Percentiles rank a stretch among this genome's conserved stretches.
phyloP scores from a whole-genome alignment of 768 basidiomycete genomes.

The Lanmaoa rubissima region DNA sequence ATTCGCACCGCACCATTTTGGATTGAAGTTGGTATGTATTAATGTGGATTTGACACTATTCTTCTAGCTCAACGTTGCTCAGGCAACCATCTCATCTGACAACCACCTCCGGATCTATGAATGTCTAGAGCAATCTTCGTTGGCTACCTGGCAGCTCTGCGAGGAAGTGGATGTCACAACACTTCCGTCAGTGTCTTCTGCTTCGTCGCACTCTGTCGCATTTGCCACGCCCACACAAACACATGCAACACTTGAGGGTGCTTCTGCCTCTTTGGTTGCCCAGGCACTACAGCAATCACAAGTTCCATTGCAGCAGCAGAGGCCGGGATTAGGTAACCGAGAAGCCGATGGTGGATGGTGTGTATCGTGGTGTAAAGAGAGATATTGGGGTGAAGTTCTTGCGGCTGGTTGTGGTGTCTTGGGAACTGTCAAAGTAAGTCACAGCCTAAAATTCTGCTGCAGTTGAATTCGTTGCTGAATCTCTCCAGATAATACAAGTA shows the following conservation, averaged over 20 bases:
- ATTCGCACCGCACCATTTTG: conserved; percentile 85
- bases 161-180: conserved; percentile 74
- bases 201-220: conserved; percentile 53
- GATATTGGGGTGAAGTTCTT: conserved; percentile 91
- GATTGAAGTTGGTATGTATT: conserved; percentile 74
- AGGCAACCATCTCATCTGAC: conserved; percentile 91
- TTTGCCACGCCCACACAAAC: conserved; percentile 75
- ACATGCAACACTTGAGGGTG: conserved; percentile 49
- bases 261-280: conserved; percentile 57
- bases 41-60: background rate
- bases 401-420: conserved; percentile 72
- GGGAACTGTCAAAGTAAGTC: conserved; percentile 71
- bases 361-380: conserved; percentile 93
- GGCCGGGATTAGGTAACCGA: conserved; percentile 54
- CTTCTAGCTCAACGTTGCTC: background rate
- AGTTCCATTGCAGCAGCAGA: conserved; percentile 30
- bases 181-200: conserved; percentile 44
- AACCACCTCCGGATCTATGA: conserved; percentile 88
- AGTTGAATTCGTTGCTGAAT: background rate
- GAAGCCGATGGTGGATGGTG: conserved; percentile 94
- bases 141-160: conserved; percentile 70
- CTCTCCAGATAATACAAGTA: conserved; percentile 67
- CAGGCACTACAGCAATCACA: conserved; percentile 60
- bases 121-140: conserved; percentile 71
- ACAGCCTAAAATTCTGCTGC: background rate